Conservation (phyloP, 176 grass and related monocot genomes). For the Cenchrus purpureus region DNA sequence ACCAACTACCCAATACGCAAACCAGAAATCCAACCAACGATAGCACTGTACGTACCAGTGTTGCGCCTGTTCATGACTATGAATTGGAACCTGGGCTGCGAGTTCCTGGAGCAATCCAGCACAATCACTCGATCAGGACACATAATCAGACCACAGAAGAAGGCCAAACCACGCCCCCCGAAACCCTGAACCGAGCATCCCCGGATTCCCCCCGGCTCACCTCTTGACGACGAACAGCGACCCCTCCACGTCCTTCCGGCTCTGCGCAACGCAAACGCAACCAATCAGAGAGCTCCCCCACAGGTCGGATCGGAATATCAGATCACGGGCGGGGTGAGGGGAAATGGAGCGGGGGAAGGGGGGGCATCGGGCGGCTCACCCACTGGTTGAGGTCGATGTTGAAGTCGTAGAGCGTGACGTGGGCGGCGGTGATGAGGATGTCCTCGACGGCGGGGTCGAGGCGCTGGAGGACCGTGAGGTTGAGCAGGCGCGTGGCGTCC, state of each 20-base stretch:
- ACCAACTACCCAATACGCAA: neutral
- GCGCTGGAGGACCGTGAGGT: slow-evolving; percentile 90
- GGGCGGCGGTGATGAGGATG: slow-evolving; percentile 89
- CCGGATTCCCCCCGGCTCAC: slow-evolving; percentile 12
- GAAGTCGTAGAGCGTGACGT: slow-evolving; percentile 95
- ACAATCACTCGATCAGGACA: neutral
- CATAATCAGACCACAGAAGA: slow-evolving; percentile 23
- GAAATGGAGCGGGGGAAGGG: too few species aligned
- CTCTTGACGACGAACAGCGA: slow-evolving; percentile 95
- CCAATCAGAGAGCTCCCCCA: too few species aligned
- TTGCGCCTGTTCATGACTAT: slow-evolving; percentile 93
- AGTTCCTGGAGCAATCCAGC: slow-evolving; percentile 55
- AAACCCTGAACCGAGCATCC: neutral
- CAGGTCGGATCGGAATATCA: slow-evolving; percentile 24
- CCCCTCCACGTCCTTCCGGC: slow-evolving; percentile 91
- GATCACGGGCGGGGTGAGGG: neutral
- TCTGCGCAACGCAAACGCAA: slow-evolving; percentile 50
- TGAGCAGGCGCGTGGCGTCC: slow-evolving; percentile 75
- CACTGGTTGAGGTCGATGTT: slow-evolving; percentile 94
- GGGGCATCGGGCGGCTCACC: slow-evolving; percentile 38
- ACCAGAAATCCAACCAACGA: neutral
- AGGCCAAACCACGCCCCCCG: neutral
- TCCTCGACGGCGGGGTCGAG: slow-evolving; percentile 92
- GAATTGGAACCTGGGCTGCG: slow-evolving; percentile 87
- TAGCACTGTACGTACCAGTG: slow-evolving; percentile 49